phyloP scores from a whole-genome alignment of 2,329 filamentous ascomycete species.

The Pseudogymnoascus sp. region DNA sequence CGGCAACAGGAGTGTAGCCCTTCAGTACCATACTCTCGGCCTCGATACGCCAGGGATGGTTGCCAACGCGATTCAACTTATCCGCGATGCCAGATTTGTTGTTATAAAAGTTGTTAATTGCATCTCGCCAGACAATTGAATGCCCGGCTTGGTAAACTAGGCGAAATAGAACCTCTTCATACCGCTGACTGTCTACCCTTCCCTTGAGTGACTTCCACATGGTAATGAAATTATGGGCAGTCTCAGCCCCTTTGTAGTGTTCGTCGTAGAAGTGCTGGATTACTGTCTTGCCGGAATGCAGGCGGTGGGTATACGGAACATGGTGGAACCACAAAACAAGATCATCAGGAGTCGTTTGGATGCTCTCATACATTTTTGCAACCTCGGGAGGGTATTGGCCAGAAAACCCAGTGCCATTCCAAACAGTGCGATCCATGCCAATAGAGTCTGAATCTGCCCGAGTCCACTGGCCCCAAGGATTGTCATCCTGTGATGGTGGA shows the following conservation, averaged over 20 bases:
- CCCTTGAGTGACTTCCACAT: conserved; percentile 49
- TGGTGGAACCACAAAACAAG: conserved; percentile 70
- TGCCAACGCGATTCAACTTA: conserved; percentile 45
- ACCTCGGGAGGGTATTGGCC: conserved; percentile 61
- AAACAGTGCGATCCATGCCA: conserved; percentile 65
- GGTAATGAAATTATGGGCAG: conserved; percentile 49
- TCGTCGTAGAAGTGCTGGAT: conserved; percentile 62
- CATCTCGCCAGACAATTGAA: conserved; percentile 62
- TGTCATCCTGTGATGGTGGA: conserved; percentile 58
- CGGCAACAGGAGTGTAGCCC: conserved; percentile 47
- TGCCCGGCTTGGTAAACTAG: conserved; percentile 63
- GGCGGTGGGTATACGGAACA: conserved; percentile 56
- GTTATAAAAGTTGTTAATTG: conserved; percentile 57
- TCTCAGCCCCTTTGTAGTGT: conserved; percentile 53
- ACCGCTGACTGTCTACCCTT: conserved; percentile 54
- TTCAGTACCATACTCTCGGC: conserved; percentile 57
- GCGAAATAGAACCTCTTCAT: conserved; percentile 49
- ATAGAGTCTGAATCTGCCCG: conserved; percentile 52
- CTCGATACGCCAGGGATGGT: conserved; percentile 61
- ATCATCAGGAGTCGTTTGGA: conserved; percentile 59
- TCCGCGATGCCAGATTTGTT: conserved; percentile 57
- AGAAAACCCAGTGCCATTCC: conserved; percentile 58
- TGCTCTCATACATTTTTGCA: conserved; percentile 49
- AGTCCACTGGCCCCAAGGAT: conserved; percentile 67
- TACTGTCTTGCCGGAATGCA: conserved; percentile 59